Conservation (phyloP, 169 alveolate genomes). For the Plasmodium vivax region DNA sequence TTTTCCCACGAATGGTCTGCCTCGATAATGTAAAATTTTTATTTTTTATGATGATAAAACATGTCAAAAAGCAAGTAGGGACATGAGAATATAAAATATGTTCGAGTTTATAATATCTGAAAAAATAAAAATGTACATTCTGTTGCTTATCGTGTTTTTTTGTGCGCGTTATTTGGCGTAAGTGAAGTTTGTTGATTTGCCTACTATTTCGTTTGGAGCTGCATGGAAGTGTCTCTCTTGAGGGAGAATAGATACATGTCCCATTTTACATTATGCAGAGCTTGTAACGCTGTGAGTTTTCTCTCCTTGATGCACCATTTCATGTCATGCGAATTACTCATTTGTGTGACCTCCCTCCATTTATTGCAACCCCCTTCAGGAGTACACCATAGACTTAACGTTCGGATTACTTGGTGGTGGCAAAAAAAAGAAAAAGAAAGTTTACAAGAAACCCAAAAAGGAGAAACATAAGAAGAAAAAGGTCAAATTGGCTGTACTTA, state of each 20-base stretch:
- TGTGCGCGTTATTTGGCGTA: not conserved
- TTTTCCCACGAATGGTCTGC: not conserved
- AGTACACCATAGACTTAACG: slow-evolving; percentile 47
- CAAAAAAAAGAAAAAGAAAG: slow-evolving; percentile 95
- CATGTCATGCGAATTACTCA: not conserved
- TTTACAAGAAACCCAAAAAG: slow-evolving; percentile 94
- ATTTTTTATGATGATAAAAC: slow-evolving; percentile 73
- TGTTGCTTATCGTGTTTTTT: not conserved
- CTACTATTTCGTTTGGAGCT: not conserved
- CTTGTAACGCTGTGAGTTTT: not conserved
- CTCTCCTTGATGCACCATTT: not conserved
- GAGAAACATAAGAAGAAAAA: slow-evolving; percentile 98
- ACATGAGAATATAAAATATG: slow-evolving; percentile 74
- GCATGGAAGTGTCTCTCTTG: not conserved
- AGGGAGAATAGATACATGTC: not conserved
- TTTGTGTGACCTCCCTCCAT: not conserved
- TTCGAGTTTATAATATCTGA: slow-evolving; percentile 59
- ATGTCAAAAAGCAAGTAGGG: slow-evolving; percentile 73
- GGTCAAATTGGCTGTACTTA: slow-evolving; percentile 96
- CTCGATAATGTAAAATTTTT: slow-evolving; percentile 26
- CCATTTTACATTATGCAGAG: not conserved
- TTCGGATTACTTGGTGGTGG: slow-evolving; percentile 90
- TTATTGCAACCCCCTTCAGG: slow-evolving; percentile 1
- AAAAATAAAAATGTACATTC: slow-evolving; percentile 48
- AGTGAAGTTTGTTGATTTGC: not conserved